phyloP scores from a whole-genome alignment of 768 basidiomycete species.

The Kwoniella bestiolae region DNA sequence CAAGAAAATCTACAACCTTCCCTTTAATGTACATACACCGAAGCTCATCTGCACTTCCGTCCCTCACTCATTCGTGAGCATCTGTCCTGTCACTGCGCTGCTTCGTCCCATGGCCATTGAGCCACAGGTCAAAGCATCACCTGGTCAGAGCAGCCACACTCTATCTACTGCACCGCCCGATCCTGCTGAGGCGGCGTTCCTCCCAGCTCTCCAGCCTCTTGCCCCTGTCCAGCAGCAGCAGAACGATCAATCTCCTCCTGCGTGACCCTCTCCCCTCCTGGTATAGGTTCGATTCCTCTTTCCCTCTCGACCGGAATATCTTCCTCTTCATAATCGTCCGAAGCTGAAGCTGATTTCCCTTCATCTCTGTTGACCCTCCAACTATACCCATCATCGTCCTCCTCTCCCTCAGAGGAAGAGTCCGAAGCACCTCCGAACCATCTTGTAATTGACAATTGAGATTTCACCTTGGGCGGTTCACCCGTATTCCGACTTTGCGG shows the following conservation, averaged over 20 bases:
- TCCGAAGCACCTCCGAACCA: slow-evolving; percentile 40
- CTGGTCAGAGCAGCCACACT: too few species aligned
- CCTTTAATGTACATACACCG: background rate
- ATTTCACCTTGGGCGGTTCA: slow-evolving; percentile 14
- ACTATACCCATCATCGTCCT: slow-evolving; percentile 11
- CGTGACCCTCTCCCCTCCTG: slow-evolving; percentile 35
- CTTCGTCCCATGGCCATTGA: too few species aligned
- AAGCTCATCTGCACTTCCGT: background rate
- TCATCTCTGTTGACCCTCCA: background rate
- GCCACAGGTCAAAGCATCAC: too few species aligned
- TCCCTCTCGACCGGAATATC: background rate
- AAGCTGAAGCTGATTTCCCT: too few species aligned
- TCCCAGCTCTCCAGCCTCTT: background rate
- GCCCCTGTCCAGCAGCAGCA: slow-evolving; percentile 2
- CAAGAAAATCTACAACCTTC: background rate
- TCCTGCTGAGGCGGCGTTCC: slow-evolving; percentile 39
- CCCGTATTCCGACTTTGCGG: background rate
- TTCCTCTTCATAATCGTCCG: slow-evolving; percentile 13
- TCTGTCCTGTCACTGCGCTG: too few species aligned
- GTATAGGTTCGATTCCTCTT: slow-evolving; percentile 25
- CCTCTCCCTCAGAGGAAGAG: slow-evolving; percentile 23
- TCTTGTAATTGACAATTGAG: slow-evolving; percentile 25
- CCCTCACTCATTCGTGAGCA: too few species aligned
- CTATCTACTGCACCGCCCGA: too few species aligned
- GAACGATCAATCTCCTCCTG: slow-evolving; percentile 19